These are phyloP conservation scores for Nigrospora sphaerica DNA, from an alignment of 2,329 filamentous ascomycete genomes.

Conservation along the genomic window DNA sequence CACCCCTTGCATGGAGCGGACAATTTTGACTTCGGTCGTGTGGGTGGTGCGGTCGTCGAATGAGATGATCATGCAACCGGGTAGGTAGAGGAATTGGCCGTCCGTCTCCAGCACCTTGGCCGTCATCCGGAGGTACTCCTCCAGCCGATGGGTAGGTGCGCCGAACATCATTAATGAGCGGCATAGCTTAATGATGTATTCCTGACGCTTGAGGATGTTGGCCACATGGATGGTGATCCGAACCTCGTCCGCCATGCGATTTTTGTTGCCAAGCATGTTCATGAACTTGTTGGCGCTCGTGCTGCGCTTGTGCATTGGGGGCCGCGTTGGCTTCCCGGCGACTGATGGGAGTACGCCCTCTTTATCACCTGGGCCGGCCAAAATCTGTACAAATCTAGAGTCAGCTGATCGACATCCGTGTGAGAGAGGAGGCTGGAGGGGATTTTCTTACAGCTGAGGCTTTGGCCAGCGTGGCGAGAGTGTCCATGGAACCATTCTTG, in stretches of 20 bases:
- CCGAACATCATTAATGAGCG: slow-evolving; percentile 83
- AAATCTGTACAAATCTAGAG: neutral
- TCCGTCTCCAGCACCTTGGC: slow-evolving; percentile 84
- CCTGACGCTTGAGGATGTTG: slow-evolving; percentile 68
- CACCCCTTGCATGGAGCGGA: slow-evolving; percentile 49
- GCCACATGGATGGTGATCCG: slow-evolving; percentile 48
- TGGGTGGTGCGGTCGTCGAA: slow-evolving; percentile 68
- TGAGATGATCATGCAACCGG: slow-evolving; percentile 89
- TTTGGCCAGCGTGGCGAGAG: slow-evolving; percentile 37
- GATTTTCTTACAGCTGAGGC: slow-evolving; percentile 28
- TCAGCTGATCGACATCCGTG: neutral
- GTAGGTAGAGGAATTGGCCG: slow-evolving; percentile 82
- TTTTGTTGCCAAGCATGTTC: slow-evolving; percentile 22
- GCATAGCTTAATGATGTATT: slow-evolving; percentile 79
- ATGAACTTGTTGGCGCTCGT: slow-evolving; percentile 28
- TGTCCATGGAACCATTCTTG: slow-evolving; percentile 37
- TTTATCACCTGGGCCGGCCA: slow-evolving; percentile 7
- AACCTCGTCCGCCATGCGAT: slow-evolving; percentile 35
- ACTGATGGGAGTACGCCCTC: neutral
- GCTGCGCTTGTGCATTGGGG: slow-evolving; percentile 28
- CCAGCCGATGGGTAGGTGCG: slow-evolving; percentile 82
- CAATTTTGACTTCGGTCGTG: slow-evolving; percentile 60
- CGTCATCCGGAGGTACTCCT: slow-evolving; percentile 89
- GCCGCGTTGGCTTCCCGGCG: slow-evolving; percentile 19
- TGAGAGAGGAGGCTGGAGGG: no score